Percentiles rank a stretch among this genome's conserved stretches.
These are phyloP conservation scores for Lipomyces japonicus DNA, from an alignment of 805 yeast species.

Conservation along the genomic window DNA sequence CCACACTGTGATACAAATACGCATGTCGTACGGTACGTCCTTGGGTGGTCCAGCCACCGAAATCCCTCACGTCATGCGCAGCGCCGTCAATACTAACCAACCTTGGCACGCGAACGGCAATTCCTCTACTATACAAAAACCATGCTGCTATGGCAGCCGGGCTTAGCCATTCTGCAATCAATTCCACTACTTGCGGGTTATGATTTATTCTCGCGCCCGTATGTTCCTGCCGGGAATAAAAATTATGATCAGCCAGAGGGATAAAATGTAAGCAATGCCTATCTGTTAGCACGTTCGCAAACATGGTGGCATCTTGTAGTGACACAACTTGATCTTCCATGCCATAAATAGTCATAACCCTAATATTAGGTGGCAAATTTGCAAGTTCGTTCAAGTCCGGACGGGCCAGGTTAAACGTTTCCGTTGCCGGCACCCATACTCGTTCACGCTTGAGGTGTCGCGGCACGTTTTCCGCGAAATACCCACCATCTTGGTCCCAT, in stretches of 20 bases:
- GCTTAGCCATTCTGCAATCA: constrained; percentile 46
- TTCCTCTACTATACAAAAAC: constrained; percentile 38
- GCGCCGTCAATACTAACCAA: constrained; percentile 67
- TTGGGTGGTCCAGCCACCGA: constrained; percentile 64
- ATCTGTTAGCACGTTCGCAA: constrained; percentile 51
- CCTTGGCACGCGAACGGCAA: constrained; percentile 38
- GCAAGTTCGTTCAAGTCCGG: constrained; percentile 47
- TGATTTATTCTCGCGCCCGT: constrained; percentile 48
- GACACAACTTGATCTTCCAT: constrained; percentile 64
- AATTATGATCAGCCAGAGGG: constrained; percentile 77
- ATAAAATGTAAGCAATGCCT: constrained; percentile 59
- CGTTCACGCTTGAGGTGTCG: constrained; percentile 49
- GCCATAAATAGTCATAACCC: constrained; percentile 70
- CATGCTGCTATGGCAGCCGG: constrained; percentile 51
- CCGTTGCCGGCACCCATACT: constrained; percentile 47
- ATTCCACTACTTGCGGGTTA: constrained; percentile 50
- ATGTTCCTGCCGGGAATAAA: constrained; percentile 48
- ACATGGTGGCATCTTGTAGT: constrained; percentile 54
- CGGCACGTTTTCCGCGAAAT: constrained; percentile 41
- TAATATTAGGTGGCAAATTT: constrained; percentile 45
- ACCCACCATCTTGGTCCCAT: constrained; percentile 45
- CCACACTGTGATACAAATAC: constrained; percentile 60
- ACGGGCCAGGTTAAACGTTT: constrained; percentile 48
- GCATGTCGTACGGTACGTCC: constrained; percentile 47
- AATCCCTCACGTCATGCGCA: constrained; percentile 68